Percentiles rank a stretch among this genome's conserved stretches.
phyloP scores from a whole-genome alignment of 768 basidiomycete genomes.

The Kwoniella botswanensis region DNA sequence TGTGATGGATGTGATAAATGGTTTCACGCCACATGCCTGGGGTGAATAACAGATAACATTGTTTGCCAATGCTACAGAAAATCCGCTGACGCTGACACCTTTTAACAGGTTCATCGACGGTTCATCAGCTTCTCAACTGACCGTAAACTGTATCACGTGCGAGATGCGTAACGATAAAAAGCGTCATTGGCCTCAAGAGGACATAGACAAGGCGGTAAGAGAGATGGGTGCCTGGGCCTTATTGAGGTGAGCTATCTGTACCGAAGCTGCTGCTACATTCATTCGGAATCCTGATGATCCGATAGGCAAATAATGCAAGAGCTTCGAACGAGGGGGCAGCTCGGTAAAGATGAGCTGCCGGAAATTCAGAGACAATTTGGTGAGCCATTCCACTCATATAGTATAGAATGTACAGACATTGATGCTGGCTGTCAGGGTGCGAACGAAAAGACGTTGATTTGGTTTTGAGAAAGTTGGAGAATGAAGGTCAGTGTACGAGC shows the following conservation, averaged over 20 bases:
- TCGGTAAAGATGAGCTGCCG: not conserved
- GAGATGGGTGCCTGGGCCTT: constrained; percentile 4
- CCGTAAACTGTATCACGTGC: constrained; percentile 15
- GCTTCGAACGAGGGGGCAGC: not conserved
- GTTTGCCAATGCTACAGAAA: not conserved
- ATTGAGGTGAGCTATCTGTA: constrained; percentile 1
- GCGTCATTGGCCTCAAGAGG: not conserved
- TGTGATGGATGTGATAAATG: constrained; percentile 25
- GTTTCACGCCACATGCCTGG: constrained; percentile 27
- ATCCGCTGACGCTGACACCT: not conserved
- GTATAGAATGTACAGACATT: not conserved
- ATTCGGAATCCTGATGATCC: too few species aligned
- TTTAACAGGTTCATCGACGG: constrained; percentile 3
- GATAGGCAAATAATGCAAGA: constrained; percentile 1
- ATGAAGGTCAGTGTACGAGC: not conserved
- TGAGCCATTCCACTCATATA: constrained; percentile 1
- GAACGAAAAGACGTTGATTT: not conserved
- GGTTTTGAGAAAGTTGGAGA: not conserved
- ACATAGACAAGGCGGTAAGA: constrained; percentile 1
- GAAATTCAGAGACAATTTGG: not conserved
- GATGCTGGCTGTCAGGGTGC: not conserved
- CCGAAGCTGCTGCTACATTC: not conserved
- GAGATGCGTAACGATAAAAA: constrained; percentile 6
- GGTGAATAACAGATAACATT: constrained; percentile 17
- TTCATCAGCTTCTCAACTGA: not conserved